Evolutionary conservation across 441 rosid genomes (phyloP).

Genomic region (Raphanus hybrid): DNA sequence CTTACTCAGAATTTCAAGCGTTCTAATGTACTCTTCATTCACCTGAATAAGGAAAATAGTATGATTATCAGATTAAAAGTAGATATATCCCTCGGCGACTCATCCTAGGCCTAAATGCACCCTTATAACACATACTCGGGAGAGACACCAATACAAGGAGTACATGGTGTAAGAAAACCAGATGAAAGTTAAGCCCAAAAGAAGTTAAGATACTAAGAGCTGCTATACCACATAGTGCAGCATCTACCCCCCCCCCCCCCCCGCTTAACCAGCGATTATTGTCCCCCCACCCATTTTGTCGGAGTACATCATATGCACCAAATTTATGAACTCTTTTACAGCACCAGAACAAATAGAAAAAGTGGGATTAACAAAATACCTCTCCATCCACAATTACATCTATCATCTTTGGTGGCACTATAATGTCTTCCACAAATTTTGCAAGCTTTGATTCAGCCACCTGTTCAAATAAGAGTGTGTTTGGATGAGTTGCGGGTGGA

Average conservation of each 20-base stretch:
- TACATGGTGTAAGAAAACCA: constrained; percentile 1
- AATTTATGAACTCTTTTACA: constrained; percentile 3
- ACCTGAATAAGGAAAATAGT: constrained; percentile 63
- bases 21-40: constrained; percentile 92
- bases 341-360: constrained; percentile 15
- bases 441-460: constrained; percentile 97
- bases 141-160: background rate
- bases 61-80: constrained; percentile 18
- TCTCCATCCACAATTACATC: constrained; percentile 98
- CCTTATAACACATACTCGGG: background rate
- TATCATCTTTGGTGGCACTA: constrained; percentile 97
- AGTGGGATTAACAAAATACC: constrained; percentile 53
- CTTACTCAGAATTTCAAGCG: constrained; percentile 90
- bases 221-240: constrained; percentile 5
- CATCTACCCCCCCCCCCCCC: background rate
- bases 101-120: constrained; percentile 14
- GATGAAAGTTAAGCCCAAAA: background rate
- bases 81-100: background rate
- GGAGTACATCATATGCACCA: background rate
- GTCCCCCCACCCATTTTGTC: too few species aligned
- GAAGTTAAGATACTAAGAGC: background rate
- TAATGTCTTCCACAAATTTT: constrained; percentile 97
- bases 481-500: constrained; percentile 30
- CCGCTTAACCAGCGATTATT: background rate
- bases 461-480: constrained; percentile 48